Evolutionary conservation across 805 yeast species (phyloP).

Genomic region (Sungouiozyma ichnusensis): DNA sequence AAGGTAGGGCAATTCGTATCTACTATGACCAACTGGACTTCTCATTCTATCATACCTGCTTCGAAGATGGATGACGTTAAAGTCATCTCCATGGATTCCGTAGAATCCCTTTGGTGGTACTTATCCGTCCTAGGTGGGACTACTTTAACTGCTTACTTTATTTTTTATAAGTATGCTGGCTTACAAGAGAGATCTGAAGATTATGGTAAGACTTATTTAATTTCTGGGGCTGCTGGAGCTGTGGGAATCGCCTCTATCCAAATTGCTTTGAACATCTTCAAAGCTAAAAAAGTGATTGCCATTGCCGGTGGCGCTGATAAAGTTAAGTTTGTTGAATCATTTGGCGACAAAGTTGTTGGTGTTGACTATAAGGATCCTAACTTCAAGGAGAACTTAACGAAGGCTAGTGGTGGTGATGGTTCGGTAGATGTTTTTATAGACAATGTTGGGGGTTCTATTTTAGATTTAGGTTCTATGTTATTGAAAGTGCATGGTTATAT

Average conservation of each 20-base stretch:
- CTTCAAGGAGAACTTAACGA: slow-evolving; percentile 28
- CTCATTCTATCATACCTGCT: slow-evolving; percentile 32
- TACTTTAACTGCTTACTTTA: slow-evolving; percentile 52
- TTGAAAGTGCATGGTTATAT: slow-evolving; percentile 35
- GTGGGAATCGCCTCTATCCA: slow-evolving; percentile 55
- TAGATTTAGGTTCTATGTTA: slow-evolving; percentile 34
- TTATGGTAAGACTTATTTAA: slow-evolving; percentile 37
- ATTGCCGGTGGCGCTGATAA: slow-evolving; percentile 53
- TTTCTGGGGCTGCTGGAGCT: slow-evolving; percentile 67
- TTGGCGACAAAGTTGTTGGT: slow-evolving; percentile 43
- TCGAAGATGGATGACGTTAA: background rate
- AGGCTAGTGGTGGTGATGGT: slow-evolving; percentile 36
- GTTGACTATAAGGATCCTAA: slow-evolving; percentile 42
- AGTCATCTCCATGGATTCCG: slow-evolving; percentile 11
- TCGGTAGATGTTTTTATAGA: slow-evolving; percentile 47
- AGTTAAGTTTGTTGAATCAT: slow-evolving; percentile 40
- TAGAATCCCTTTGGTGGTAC: slow-evolving; percentile 34
- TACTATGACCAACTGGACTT: slow-evolving; percentile 38
- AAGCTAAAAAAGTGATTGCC: slow-evolving; percentile 48
- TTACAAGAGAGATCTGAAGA: slow-evolving; percentile 31
- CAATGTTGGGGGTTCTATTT: slow-evolving; percentile 52
- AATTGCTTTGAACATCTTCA: slow-evolving; percentile 41
- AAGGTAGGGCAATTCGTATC: slow-evolving; percentile 36
- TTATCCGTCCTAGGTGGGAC: slow-evolving; percentile 46
- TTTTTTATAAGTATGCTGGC: slow-evolving; percentile 40